phyloP scores from a whole-genome alignment of 2,329 filamentous ascomycete species.

The Pseudocercospora cruenta region DNA sequence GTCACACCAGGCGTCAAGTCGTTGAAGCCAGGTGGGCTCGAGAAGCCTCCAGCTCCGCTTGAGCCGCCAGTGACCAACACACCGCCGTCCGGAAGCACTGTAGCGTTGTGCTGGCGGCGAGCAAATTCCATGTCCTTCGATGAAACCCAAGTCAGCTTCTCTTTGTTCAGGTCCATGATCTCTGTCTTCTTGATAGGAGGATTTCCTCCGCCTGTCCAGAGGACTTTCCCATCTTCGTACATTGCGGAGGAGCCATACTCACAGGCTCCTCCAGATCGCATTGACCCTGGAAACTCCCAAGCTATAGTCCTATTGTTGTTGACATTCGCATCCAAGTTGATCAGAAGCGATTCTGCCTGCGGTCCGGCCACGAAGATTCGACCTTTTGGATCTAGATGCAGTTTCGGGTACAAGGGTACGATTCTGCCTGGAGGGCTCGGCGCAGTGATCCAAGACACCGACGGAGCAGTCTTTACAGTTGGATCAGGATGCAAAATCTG shows the following conservation, averaged over 20 bases:
- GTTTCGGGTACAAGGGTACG: conserved; percentile 7
- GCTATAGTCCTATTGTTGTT: neutral
- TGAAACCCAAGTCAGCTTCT: neutral
- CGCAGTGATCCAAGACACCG: neutral
- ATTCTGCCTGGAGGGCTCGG: neutral
- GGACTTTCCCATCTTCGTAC: conserved; percentile 15
- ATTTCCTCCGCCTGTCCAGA: conserved; percentile 10
- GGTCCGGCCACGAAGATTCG: conserved; percentile 15
- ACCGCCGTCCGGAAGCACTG: conserved; percentile 13
- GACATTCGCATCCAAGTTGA: conserved; percentile 2
- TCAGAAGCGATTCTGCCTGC: conserved; percentile 1
- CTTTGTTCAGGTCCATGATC: conserved; percentile 2
- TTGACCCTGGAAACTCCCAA: neutral
- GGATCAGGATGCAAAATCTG: neutral
- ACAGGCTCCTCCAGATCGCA: neutral
- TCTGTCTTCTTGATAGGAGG: neutral
- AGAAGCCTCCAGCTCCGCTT: neutral
- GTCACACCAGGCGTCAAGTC: neutral
- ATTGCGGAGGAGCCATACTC: conserved; percentile 7
- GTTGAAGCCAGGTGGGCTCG: neutral
- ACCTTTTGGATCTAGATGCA: conserved; percentile 10
- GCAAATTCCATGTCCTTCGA: neutral
- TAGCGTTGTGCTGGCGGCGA: conserved; percentile 17
- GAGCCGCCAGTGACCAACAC: neutral
- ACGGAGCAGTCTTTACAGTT: neutral